Evolutionary conservation across 495 filamentous ascomycete species (phyloP), one percentile per base, ranked within the genome.

Genomic region (Aspergillus bridgeri): DNA sequence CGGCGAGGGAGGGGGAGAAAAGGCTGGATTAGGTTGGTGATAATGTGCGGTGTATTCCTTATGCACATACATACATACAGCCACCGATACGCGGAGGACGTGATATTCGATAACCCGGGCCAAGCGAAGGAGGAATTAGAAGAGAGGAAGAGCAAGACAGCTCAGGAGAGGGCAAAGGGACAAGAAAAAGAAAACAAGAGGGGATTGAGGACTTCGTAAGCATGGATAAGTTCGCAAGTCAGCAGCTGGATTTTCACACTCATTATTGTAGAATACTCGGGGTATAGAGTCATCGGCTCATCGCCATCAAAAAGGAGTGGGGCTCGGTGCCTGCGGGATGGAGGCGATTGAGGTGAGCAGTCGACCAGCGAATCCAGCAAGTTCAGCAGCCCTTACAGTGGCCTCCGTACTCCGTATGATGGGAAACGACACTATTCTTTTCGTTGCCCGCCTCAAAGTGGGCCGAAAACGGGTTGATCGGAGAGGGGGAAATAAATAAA

Each of bases 391-490:
- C 58, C 52, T 58, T 62, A 62, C 33, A n/a, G n/a, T n/a, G n/a
- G n/a, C n/a, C n/a, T n/a, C n/a, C n/a, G n/a, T n/a, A n/a, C 17
- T 13, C 33, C 33, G 33, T 13, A 38, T 55, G 58, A 52, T 60
- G 60, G 56, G 52, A 54, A 45, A 25, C 33, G 60, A 47, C 60
- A 49, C 53, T 60, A 62, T 62, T 57, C 49, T 51, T 53, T 51
- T 62, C 48, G 42, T 45, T 19, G 18, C 33, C 27, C 44, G 49
- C 51, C 53, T 60, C 38, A 56, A n/a, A 54, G 61, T 67, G 61
- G 61, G 57, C 61, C 65, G 27, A 48, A 53, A 62, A 63, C 58
- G 48, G 48, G 48, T 58, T 58, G 58, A 63, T 66, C 64, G 58
- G 60, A 55, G 53, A 59, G 53, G n/a, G n/a, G n/a, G n/a, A n/a